Evolutionary conservation across 2,329 filamentous ascomycete species (phyloP), one percentile per base, ranked within the genome.

Genomic region (Aspergillus fijiensis): DNA sequence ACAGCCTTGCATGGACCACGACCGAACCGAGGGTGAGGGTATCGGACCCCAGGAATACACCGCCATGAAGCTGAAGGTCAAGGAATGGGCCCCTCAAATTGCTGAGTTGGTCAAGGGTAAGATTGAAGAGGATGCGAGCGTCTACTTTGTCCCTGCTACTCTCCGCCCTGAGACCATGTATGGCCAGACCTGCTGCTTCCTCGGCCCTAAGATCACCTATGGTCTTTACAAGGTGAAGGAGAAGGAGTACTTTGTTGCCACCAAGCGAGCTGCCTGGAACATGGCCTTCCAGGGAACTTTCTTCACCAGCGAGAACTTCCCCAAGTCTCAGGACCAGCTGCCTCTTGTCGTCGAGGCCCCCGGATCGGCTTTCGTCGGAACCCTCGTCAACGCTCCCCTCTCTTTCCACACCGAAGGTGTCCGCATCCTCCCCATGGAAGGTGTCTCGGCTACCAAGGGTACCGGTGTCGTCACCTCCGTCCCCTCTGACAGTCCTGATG

Each of bases 91-190:
- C 1, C 86, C 89, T 31, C 84, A 88, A 64, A 90, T 92, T 25
- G 85, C 87, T 65, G 85, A 89, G 66, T 80, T 85, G 56, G 79
- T 98, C 60, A 84, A 89, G 74, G 88, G 86, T 65, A 95, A 94
- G 80, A 80, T 98, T 4, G 90, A 94, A 5, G 84, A 87, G 39
- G 87, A 85, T 65, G 89, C 91, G 50, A 89, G 89, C 63, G 89
- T 97, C 59, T 98, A 89, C 80, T 89, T 98, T 70, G 87, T 98
- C 12, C 90, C 95, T 12, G 95, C 95, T 16, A 98, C 95, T 58
- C 84, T 99, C 63, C 85, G 95, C 63, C 92, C 95, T 2, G 95
- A 99, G 82, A 99, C 95, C 39, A 98, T 99, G 94, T 99, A 98
- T 74, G 96, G 96, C 47, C 95, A 98, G 78, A 96, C 88, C 4